Conservation (phyloP, 2,329 filamentous ascomycete genomes). For the Cladosporium sp. region DNA sequence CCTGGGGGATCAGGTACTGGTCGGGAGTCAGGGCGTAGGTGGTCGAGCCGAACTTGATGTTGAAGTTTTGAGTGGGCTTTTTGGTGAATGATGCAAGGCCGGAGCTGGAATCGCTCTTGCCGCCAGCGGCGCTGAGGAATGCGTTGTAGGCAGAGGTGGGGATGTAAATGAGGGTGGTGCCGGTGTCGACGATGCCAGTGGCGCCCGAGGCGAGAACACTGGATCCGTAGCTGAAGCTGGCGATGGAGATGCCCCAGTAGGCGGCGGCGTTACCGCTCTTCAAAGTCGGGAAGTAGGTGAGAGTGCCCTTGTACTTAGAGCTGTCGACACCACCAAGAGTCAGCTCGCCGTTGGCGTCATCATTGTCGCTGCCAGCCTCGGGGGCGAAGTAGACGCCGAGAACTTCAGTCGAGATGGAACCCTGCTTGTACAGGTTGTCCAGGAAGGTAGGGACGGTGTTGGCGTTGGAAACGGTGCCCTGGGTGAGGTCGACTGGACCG, state of each 20-base stretch:
- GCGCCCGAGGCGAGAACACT: slow-evolving; percentile 32
- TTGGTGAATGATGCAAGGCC: slow-evolving; percentile 26
- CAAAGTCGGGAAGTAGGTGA: slow-evolving; percentile 12
- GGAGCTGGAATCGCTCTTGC: slow-evolving; percentile 28
- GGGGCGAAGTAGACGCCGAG: slow-evolving; percentile 30
- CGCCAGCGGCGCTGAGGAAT: slow-evolving; percentile 27
- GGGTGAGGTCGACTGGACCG: slow-evolving; percentile 27
- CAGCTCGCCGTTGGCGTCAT: slow-evolving; percentile 28
- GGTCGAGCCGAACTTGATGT: slow-evolving; percentile 27
- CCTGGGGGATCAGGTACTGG: slow-evolving; percentile 26
- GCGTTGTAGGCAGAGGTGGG: slow-evolving; percentile 37
- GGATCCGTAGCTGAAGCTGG: slow-evolving; percentile 27
- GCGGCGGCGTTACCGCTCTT: slow-evolving; percentile 2
- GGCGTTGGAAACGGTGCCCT: slow-evolving; percentile 27
- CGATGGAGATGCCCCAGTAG: slow-evolving; percentile 29
- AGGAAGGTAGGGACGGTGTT: slow-evolving; percentile 30
- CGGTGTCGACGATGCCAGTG: slow-evolving; percentile 46
- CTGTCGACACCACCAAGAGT: slow-evolving; percentile 24
- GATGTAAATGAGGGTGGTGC: slow-evolving; percentile 44
- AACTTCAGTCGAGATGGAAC: slow-evolving; percentile 27
- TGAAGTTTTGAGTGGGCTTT: slow-evolving; percentile 26
- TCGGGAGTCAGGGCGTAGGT: slow-evolving; percentile 27
- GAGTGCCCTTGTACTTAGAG: slow-evolving; percentile 20
- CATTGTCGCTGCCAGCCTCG: slow-evolving; percentile 26
- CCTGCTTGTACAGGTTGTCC: slow-evolving; percentile 28